Evolutionary conservation across 2,329 filamentous ascomycete species (phyloP).

Genomic region (Fusarium napiforme): DNA sequence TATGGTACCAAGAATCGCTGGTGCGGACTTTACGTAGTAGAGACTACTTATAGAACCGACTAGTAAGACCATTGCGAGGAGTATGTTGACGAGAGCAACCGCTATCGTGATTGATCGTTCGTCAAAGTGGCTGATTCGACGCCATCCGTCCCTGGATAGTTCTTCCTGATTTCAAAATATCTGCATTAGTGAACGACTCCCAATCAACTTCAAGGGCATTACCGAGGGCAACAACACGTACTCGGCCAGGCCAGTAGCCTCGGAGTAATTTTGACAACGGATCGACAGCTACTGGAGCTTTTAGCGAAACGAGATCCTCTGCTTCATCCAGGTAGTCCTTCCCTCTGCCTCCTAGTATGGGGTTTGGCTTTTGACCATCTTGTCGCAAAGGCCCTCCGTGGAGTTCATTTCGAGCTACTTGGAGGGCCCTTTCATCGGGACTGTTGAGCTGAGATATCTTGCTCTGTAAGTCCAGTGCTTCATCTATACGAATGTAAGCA

Average conservation of each 20-base stretch:
- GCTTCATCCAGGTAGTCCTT: neutral
- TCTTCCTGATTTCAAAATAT: neutral
- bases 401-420: slow-evolving; percentile 6
- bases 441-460: neutral
- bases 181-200: neutral
- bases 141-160: neutral
- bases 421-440: neutral
- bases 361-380: neutral
- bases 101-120: neutral
- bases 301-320: neutral
- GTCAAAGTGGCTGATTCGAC: neutral
- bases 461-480: neutral
- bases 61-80: neutral
- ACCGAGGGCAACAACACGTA: too few species aligned
- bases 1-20: slow-evolving; percentile 11
- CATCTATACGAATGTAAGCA: neutral
- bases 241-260: neutral
- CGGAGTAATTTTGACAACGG: neutral
- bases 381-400: fast-evolving
- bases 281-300: neutral
- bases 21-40: neutral
- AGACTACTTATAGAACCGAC: slow-evolving; percentile 2
- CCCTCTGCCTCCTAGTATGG: neutral
- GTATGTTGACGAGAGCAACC: neutral
- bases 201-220: too few species aligned